Evolutionary conservation across 805 yeast species (phyloP).

Genomic region (Clavispora vitiphila): DNA sequence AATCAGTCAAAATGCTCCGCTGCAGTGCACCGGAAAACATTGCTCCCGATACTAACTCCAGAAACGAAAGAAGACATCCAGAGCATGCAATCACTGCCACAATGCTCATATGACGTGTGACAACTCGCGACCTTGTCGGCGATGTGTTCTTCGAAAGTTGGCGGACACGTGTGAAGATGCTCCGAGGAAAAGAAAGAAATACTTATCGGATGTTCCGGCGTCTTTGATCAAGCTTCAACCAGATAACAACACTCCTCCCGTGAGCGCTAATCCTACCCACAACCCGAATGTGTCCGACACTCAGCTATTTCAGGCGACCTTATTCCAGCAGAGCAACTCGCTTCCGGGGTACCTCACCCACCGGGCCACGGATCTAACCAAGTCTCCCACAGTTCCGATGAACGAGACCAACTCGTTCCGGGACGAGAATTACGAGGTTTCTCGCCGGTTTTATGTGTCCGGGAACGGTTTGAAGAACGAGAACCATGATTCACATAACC

Average conservation of each 20-base stretch:
- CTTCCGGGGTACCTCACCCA: slow-evolving; percentile 8
- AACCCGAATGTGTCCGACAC: not conserved
- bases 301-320: slow-evolving; percentile 8
- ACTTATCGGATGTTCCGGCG: slow-evolving; percentile 57
- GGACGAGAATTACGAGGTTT: not conserved
- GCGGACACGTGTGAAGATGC: slow-evolving; percentile 78
- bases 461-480: not conserved
- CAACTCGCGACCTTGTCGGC: slow-evolving; percentile 70
- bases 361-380: not conserved
- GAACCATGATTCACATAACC: not conserved
- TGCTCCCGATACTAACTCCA: slow-evolving; percentile 1
- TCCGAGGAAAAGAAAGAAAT: slow-evolving; percentile 80
- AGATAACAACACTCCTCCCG: not conserved
- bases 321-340: slow-evolving; percentile 13
- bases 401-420: not conserved
- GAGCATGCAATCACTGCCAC: slow-evolving; percentile 91
- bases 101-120: slow-evolving; percentile 92
- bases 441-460: not conserved
- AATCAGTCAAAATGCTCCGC: no score
- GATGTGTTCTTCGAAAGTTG: slow-evolving; percentile 71
- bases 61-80: slow-evolving; percentile 57
- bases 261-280: not conserved
- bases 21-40: no score
- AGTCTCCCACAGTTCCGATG: not conserved
- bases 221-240: slow-evolving; percentile 4